These are phyloP conservation scores for Mortierella sp. DNA, from an alignment of 371 early-diverging fungal genomes.

Conservation along the genomic window DNA sequence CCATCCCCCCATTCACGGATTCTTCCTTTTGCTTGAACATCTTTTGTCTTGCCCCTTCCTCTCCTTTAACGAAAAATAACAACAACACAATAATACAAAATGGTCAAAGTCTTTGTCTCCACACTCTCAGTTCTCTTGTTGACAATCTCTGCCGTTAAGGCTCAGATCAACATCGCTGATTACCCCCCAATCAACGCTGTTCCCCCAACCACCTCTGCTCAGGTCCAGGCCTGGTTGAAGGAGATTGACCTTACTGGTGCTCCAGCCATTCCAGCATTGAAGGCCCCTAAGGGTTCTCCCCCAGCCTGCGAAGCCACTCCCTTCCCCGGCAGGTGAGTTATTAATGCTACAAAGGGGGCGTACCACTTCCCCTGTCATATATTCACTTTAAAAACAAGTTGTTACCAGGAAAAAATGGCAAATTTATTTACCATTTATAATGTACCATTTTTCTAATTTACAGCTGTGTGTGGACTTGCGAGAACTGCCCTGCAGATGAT, in stretches of 20 bases:
- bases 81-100: constrained; percentile 1
- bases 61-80: constrained; percentile 38
- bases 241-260: constrained; percentile 51
- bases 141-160: constrained; percentile 45
- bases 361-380: too few relatives aligned
- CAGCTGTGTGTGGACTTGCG: constrained; percentile 45
- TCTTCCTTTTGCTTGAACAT: not conserved
- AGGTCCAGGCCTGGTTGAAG: constrained; percentile 53
- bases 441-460: not conserved
- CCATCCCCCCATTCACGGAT: constrained; percentile 16
- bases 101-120: constrained; percentile 38
- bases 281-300: constrained; percentile 38
- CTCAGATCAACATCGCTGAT: constrained; percentile 33
- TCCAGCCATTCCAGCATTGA: constrained; percentile 11
- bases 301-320: constrained; percentile 32
- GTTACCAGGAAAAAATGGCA: not conserved
- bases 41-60: constrained; percentile 23
- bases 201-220: constrained; percentile 23
- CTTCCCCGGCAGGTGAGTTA: constrained; percentile 31
- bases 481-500: constrained; percentile 40
- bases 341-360: not conserved
- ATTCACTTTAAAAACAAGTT: not conserved
- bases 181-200: constrained; percentile 39
- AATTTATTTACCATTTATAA: not conserved
- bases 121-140: constrained; percentile 37